Conservation (phyloP, 192 early-diverging fungal genomes). For the Rhizophagus sp. region DNA sequence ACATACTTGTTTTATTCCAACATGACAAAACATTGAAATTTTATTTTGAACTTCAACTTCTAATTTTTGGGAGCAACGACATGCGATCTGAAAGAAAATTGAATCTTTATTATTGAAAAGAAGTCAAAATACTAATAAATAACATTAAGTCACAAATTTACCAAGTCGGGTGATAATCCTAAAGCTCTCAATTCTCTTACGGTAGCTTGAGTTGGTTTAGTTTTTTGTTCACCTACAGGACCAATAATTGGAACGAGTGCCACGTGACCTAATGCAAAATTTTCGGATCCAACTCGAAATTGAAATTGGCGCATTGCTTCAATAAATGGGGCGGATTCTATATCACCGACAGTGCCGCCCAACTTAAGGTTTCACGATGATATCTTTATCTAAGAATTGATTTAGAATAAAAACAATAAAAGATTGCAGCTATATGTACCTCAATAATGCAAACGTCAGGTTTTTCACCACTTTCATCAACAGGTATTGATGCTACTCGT, state of each 20-base stretch:
- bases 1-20: conserved; percentile 80
- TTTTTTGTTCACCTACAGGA: conserved; percentile 98
- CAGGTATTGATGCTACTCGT: conserved; percentile 87
- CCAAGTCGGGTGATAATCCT: conserved; percentile 91
- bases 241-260: conserved; percentile 97
- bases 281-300: conserved; percentile 97
- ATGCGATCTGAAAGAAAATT: conserved; percentile 69
- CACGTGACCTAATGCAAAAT: conserved; percentile 98
- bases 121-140: background rate
- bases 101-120: background rate
- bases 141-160: background rate
- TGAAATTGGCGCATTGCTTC: conserved; percentile 99
- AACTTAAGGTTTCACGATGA: conserved; percentile 36
- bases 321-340: conserved; percentile 98
- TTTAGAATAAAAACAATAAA: background rate
- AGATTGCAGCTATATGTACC: conserved; percentile 27
- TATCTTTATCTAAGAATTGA: background rate
- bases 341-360: conserved; percentile 98
- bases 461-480: conserved; percentile 74
- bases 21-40: conserved; percentile 99
- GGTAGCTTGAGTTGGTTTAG: conserved; percentile 98
- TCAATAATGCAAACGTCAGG: conserved; percentile 99
- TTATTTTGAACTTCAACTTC: conserved; percentile 84
- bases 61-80: conserved; percentile 79
- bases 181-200: conserved; percentile 93